Evolutionary conservation across 805 yeast genomes (phyloP), one percentile per base, ranked within the genome.

Genomic region (Peterozyma xylosa): DNA sequence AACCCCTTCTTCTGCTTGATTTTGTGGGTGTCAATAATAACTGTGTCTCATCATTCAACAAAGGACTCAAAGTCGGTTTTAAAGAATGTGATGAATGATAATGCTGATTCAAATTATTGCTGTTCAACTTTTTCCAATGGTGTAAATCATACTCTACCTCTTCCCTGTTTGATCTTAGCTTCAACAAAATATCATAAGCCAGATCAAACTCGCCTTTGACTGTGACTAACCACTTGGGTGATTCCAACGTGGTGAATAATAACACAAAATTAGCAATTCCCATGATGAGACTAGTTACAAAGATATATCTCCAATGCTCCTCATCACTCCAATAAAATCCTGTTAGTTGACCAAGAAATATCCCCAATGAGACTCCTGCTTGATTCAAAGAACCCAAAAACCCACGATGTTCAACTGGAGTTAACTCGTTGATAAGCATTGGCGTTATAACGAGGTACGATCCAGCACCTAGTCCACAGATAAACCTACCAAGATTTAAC

Each of bases 211-310:
- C 65, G 14, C 60, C 60, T 11, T 53, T 48, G 32, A 55, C 52
- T 39, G 62, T 47, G n/a, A 68, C 53, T 13, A 67, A 50, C 73
- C 73, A 68, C 50, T 67, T 68, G 2, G 73, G 73, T 21, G 68
- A 63, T 48, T 68, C 73, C 2, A 56, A 56, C 3, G 62, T 60
- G 5, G 68, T 56, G 50, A 64, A 64, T n/a, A 66, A 48, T 18
- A 60, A 50, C 2, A 54, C 16, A 42, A 62, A 63, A 45, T 66
- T 69, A 30, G 53, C 30, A 1, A 57, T 36, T 0, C 59, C 68
- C 13, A 66, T 41, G 0, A 43, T 30, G 11, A 53, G 48, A 2
- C 63, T 63, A 39, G 58, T 48, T 9, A 53, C 46, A 45, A 66
- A 68, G 7, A 68, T 51, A 30, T 45, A 41, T 35, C 72, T 56